phyloP scores from a whole-genome alignment of 495 filamentous ascomycete species.

The Aspergillus heteromorphus region DNA sequence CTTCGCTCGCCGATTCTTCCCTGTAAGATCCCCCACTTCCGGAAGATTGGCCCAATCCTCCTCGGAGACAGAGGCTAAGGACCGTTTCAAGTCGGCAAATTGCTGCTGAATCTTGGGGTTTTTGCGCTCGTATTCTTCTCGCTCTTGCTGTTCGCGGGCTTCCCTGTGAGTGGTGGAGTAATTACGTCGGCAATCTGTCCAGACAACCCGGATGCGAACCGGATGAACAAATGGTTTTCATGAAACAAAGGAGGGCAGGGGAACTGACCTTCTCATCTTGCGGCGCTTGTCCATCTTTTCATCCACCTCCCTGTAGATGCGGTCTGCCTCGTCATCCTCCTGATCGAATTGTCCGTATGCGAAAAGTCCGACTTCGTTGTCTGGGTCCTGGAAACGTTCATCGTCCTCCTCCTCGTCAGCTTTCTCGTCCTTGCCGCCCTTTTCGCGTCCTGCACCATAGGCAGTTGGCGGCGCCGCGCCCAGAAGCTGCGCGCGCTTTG shows the following conservation, averaged over 20 bases:
- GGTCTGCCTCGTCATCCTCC: conserved; percentile 94
- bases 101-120: conserved; percentile 99
- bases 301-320: conserved; percentile 91
- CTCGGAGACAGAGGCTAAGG: conserved; percentile 80
- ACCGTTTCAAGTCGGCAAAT: conserved; percentile 92
- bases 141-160: conserved; percentile 86
- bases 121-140: conserved; percentile 88
- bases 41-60: conserved; percentile 96
- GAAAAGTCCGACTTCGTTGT: conserved; percentile 94
- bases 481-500: conserved; percentile 80
- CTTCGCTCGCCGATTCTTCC: conserved; percentile 80
- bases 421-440: conserved; percentile 52
- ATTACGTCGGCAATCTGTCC: conserved; percentile 85
- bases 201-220: conserved; percentile 48
- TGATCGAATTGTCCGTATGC: conserved; percentile 89
- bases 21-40: conserved; percentile 93
- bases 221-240: conserved; percentile 67
- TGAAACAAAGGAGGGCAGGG: conserved; percentile 18
- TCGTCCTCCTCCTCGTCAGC: conserved; percentile 73
- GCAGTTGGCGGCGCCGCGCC: conserved; percentile 75
- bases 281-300: conserved; percentile 91
- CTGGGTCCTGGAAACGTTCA: conserved; percentile 88
- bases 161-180: conserved; percentile 70
- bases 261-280: conserved; percentile 83
- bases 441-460: conserved; percentile 74